Evolutionary conservation across 441 rosid genomes (phyloP), one percentile per base, ranked within the genome.

Genomic region (Erodium texanum): DNA sequence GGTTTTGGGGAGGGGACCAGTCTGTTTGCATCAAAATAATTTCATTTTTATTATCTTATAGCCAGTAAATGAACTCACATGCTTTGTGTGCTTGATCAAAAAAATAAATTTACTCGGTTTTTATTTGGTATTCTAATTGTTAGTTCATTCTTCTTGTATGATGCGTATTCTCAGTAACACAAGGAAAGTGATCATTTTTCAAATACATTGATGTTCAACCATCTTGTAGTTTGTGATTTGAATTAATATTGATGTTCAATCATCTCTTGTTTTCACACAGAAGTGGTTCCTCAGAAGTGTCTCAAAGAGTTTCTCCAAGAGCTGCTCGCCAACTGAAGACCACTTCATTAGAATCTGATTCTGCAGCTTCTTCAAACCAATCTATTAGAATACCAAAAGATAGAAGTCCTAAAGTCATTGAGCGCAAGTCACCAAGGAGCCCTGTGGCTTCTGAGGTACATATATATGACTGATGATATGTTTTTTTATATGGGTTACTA

Each of bases 381-480:
- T 77, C 76, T 14, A 79, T 70, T 34, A 84, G 80, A 78, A 85
- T 89, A 19, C 89, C 88, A 0, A 94, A 94, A 79, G 90, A 81
- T 22, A 87, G 71, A 71, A 91, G 89, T 74, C 91, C 96, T 22
- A 91, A 83, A 77, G 85, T 93, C 36, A 24, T 75, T 75, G 96
- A 87, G 20, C 93, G 93, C 34, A 87, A 79, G 66, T 88, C 96
- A 24, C 95, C 92, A 43, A 74, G 82, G 70, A 88, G 86, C 52
- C 86, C 89, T n/a, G n/a, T n/a, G 15, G 81, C 71, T 32, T 77
- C 79, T 70, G 99, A 91, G 97, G 99, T 93, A 86, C 64, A 18
- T 8, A 34, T 34, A 34, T 34, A 34, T 8, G 7, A 34, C 56
- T 50, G 32, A 29, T 62, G 65, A 68, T 29, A 34, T 34, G 38